Percentiles rank a stretch among this genome's conserved stretches.
Evolutionary conservation across 768 basidiomycete species (phyloP).

Genomic region (Tephrocybe sp.): DNA sequence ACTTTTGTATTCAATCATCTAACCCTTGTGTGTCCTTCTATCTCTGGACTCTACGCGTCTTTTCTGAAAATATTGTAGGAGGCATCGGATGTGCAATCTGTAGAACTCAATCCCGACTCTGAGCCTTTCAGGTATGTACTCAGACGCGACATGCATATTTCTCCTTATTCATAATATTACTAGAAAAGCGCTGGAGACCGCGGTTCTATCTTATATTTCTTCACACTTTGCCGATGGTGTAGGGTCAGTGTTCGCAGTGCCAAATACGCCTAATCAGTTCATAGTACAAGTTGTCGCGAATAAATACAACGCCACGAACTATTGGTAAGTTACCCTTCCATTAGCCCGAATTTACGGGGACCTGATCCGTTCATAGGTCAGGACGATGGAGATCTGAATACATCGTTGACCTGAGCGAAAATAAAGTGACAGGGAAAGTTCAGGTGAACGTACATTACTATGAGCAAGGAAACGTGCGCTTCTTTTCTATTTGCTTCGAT

Average conservation of each 20-base stretch:
- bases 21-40: conserved; percentile 56
- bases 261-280: conserved; percentile 46
- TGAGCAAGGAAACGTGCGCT: conserved; percentile 89
- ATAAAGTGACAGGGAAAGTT: conserved; percentile 69
- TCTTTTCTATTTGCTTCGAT: neutral
- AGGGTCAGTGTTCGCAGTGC: conserved; percentile 64
- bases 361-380: conserved; percentile 55
- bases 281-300: conserved; percentile 89
- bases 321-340: conserved; percentile 58
- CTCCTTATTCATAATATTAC: neutral
- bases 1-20: conserved; percentile 88
- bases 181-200: conserved; percentile 71
- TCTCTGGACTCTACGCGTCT: neutral
- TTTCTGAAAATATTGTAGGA: conserved; percentile 48
- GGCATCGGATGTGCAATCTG: conserved; percentile 68
- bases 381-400: conserved; percentile 95
- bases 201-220: conserved; percentile 64
- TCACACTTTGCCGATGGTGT: conserved; percentile 87
- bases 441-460: conserved; percentile 93
- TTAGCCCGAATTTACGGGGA: neutral
- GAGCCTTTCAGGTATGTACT: conserved; percentile 74
- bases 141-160: neutral
- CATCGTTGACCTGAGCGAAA: conserved; percentile 62
- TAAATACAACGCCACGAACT: conserved; percentile 93
- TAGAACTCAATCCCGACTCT: conserved; percentile 59